phyloP scores from a whole-genome alignment of 23 red algal species.

The Gracilaria gracilis region DNA sequence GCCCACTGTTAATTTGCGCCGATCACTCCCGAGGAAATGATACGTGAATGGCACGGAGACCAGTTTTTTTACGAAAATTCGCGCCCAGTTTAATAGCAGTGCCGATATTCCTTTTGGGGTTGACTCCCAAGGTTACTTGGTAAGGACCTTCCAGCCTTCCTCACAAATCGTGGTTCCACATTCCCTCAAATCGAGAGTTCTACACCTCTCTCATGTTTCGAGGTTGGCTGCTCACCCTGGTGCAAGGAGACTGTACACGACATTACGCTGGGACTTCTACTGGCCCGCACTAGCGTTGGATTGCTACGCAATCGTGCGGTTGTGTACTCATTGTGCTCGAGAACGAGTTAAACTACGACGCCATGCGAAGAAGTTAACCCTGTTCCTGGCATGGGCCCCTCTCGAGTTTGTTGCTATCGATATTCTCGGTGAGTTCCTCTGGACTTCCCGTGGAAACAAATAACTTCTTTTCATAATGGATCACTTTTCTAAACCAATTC shows the following conservation, averaged over 20 bases:
- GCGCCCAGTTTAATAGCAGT: neutral
- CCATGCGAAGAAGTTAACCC: too few species aligned
- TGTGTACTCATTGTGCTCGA: too few species aligned
- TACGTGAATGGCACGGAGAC: neutral
- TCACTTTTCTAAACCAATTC: too few species aligned
- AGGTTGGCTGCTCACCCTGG: constrained; percentile 4
- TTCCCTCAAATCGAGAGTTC: neutral
- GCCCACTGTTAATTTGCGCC: neutral
- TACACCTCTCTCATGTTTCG: neutral
- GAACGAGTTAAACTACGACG: too few species aligned
- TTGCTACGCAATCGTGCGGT: too few species aligned
- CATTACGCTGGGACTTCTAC: neutral
- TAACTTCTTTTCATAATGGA: too few species aligned
- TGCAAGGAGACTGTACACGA: neutral
- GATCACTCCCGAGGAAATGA: neutral
- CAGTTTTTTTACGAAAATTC: constrained; percentile 8
- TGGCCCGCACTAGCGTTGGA: too few species aligned
- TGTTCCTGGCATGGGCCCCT: too few species aligned
- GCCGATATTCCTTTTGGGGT: neutral
- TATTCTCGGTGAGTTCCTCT: too few species aligned
- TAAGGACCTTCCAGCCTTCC: neutral
- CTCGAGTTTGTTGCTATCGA: too few species aligned
- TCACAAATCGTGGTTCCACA: constrained; percentile 2
- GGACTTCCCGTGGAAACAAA: too few species aligned
- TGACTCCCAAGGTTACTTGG: neutral